phyloP scores from a whole-genome alignment of 257 asterid species.

The Plectranthus barbatus region DNA sequence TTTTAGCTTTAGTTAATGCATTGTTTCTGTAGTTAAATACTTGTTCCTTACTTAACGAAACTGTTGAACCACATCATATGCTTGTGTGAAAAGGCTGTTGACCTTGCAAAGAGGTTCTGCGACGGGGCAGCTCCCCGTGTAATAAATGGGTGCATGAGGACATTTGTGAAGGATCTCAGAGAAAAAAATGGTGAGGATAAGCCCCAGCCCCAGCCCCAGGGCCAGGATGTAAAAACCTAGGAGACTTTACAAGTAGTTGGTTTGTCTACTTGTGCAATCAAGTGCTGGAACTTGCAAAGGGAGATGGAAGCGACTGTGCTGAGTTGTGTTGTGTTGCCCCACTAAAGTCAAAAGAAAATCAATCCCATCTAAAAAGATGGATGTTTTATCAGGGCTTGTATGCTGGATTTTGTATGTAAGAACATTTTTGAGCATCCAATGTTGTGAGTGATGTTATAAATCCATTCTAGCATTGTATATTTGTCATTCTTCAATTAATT shows the following conservation, averaged over 20 bases:
- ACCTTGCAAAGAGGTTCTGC: constrained; percentile 93
- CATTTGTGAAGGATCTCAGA: constrained; percentile 41
- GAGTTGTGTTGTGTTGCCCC: neutral
- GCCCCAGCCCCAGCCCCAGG: too few species aligned
- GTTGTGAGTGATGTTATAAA: neutral
- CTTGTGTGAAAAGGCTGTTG: constrained; percentile 64
- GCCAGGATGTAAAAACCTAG: constrained; percentile 12
- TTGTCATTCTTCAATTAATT: too few species aligned
- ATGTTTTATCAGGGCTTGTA: neutral
- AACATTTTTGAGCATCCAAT: neutral
- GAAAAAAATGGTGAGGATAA: constrained; percentile 14
- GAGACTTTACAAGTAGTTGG: constrained; percentile 21
- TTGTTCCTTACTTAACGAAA: neutral
- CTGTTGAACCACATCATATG: neutral
- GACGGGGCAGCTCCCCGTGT: constrained; percentile 95
- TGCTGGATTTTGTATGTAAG: neutral
- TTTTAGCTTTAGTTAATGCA: neutral
- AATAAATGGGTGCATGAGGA: constrained; percentile 81
- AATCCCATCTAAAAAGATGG: neutral
- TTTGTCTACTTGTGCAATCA: neutral
- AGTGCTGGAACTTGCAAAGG: neutral
- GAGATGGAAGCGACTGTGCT: neutral
- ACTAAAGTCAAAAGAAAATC: neutral
- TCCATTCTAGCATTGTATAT: neutral
- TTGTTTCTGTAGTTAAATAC: neutral